These are phyloP conservation scores for Neocallimastix lanati DNA, from an alignment of 192 early-diverging fungal species.

Conservation along the genomic window DNA sequence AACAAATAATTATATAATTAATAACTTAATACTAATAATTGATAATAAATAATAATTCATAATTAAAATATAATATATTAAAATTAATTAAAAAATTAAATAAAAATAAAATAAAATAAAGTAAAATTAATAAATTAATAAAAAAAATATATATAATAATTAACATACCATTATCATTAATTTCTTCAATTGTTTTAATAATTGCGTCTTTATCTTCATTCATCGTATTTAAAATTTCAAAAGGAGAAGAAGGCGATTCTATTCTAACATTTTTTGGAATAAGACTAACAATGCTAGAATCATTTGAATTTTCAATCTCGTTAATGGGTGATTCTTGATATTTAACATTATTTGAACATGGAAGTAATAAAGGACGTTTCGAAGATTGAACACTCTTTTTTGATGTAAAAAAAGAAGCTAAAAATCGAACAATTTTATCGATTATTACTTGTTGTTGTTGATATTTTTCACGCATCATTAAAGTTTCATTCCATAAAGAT, in stretches of 20 bases:
- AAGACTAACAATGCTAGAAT: neutral
- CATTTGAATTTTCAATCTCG: neutral
- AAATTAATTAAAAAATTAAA: too few species aligned
- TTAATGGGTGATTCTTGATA: neutral
- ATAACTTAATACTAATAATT: too few species aligned
- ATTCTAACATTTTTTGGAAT: neutral
- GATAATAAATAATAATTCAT: too few species aligned
- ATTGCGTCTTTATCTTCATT: neutral
- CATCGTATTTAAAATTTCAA: neutral
- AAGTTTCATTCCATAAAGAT: constrained; percentile 70
- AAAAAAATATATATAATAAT: too few species aligned
- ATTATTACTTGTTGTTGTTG: constrained; percentile 78
- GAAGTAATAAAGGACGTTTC: neutral
- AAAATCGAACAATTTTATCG: constrained; percentile 80
- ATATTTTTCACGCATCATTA: constrained; percentile 53
- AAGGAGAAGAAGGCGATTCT: neutral
- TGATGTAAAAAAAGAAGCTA: constrained; percentile 65
- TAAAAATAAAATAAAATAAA: too few species aligned
- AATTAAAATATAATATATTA: too few species aligned
- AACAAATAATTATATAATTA: too few species aligned
- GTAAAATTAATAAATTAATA: too few species aligned
- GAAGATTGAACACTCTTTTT: constrained; percentile 12
- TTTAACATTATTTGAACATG: neutral
- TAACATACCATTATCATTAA: neutral
- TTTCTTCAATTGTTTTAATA: neutral